Evolutionary conservation across 2,329 filamentous ascomycete genomes (phyloP), one percentile per base, ranked within the genome.

Genomic region (Exophiala bonariae): DNA sequence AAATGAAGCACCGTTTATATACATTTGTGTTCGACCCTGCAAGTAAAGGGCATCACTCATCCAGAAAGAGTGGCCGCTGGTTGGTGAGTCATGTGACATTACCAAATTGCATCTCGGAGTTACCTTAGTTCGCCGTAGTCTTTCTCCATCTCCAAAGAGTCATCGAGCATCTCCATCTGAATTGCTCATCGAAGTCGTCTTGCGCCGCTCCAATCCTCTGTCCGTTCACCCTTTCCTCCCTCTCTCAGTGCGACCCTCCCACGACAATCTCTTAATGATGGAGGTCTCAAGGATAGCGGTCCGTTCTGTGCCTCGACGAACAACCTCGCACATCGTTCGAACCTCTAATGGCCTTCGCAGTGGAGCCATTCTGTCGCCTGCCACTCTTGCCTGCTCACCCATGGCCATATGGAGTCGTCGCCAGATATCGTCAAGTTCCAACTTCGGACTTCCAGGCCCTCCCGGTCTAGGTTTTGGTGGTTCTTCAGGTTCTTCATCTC

Each of bases 401-500:
- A 57, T 57, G 51, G 50, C 54, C 30, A 41, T 56, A 43, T 54
- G 55, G 49, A 55, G 48, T 39, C 39, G 54, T 17, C 43, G 55
- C 44, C 54, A 56, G 30, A 58, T 60, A 41, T 50, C 57, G 5
- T 44, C 48, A 6, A 47, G 42, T 19, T 32, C 54, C 14, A 44
- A 34, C 9, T 16, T 43, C 18, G 40, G 41, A 9, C 52, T 62
- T 11, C 61, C 64, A 37, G 54, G 64, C 40, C 59, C 63, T 19
- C 60, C 65, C 34, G 61, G 66, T 42, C 60, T 62, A 39, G 52
- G 59, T 19, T 17, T 52, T 17, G 50, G 55, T 19, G 65, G 63
- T 41, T 65, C 70, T 11, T 56, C 40, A 17, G 23, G 23, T 6
- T 63, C 66, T 44, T 61, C 75, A 3, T 80, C 85, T 28, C 79